A percentile compares a stretch with the other conserved stretches of the same genome.
These are phyloP conservation scores for Hypoxylon sp. DNA, from an alignment of 2,329 filamentous ascomycete genomes.

Conservation along the genomic window DNA sequence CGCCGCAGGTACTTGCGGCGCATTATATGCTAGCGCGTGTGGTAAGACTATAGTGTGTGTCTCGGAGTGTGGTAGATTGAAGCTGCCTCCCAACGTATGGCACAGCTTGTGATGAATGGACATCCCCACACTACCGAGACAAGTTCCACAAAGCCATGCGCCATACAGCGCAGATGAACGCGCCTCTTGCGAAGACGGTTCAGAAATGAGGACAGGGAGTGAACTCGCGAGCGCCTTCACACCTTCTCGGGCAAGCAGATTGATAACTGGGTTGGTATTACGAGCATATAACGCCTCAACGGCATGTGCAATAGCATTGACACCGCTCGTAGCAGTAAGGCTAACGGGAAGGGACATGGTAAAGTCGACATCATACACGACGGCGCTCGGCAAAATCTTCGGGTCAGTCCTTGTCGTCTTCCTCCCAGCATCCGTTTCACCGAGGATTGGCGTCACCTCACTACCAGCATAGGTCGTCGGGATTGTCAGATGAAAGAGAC, in stretches of 20 bases:
- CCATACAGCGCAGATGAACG: constrained; percentile 71
- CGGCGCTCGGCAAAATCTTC: constrained; percentile 71
- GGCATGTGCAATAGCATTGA: constrained; percentile 77
- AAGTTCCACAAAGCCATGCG: constrained; percentile 75
- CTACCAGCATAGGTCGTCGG: constrained; percentile 74
- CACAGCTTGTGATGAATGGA: constrained; percentile 78
- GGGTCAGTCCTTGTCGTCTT: constrained; percentile 72
- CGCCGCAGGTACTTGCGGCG: constrained; percentile 65
- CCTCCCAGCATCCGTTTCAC: constrained; percentile 70
- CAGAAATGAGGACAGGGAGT: constrained; percentile 66
- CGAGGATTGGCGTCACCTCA: constrained; percentile 76
- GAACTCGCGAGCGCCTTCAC: constrained; percentile 66
- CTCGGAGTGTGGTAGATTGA: constrained; percentile 75
- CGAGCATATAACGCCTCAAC: constrained; percentile 75
- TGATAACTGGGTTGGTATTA: constrained; percentile 73
- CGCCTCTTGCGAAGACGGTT: constrained; percentile 62
- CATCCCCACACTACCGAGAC: constrained; percentile 73
- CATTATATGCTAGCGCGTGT: constrained; percentile 75
- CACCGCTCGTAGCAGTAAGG: constrained; percentile 70
- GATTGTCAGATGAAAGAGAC: constrained; percentile 68
- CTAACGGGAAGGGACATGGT: constrained; percentile 70
- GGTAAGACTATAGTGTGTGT: constrained; percentile 75
- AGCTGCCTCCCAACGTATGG: constrained; percentile 74
- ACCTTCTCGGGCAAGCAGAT: constrained; percentile 71
- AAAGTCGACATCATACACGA: constrained; percentile 76